These are phyloP conservation scores for Fennellomyces sp. DNA, from an alignment of 371 early-diverging fungal genomes.

Conservation along the genomic window DNA sequence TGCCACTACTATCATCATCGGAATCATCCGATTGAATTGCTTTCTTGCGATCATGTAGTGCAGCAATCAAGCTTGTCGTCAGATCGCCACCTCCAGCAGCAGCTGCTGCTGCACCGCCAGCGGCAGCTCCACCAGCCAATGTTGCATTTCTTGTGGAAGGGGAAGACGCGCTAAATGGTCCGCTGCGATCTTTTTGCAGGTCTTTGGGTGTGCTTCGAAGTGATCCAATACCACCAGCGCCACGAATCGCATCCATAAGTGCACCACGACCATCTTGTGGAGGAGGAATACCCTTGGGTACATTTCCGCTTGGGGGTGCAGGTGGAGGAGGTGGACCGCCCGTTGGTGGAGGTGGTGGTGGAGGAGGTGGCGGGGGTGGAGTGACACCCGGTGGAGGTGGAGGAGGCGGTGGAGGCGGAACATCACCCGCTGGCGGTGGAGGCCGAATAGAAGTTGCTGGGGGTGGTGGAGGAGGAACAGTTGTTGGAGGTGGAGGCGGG, in stretches of 20 bases:
- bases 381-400: slow-evolving; percentile 6
- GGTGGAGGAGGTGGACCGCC: slow-evolving; percentile 4
- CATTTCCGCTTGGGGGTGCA: not conserved
- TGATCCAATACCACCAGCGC: slow-evolving; percentile 39
- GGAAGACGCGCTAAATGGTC: slow-evolving; percentile 18
- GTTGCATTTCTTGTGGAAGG: not conserved
- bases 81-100: slow-evolving; percentile 17
- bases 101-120: slow-evolving; percentile 9
- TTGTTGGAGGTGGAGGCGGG: slow-evolving; percentile 12
- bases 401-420: slow-evolving; percentile 24
- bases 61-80: slow-evolving; percentile 19
- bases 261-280: slow-evolving; percentile 32
- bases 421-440: slow-evolving; percentile 26
- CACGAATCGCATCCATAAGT: slow-evolving; percentile 44
- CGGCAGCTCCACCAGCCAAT: slow-evolving; percentile 8
- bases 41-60: slow-evolving; percentile 20
- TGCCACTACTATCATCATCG: slow-evolving; percentile 4
- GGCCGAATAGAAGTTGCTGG: slow-evolving; percentile 1
- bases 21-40: not conserved
- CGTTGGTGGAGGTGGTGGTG: slow-evolving; percentile 18
- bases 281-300: slow-evolving; percentile 2
- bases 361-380: slow-evolving; percentile 22
- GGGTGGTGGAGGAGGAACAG: slow-evolving; percentile 13
- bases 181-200: slow-evolving; percentile 29
- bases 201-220: slow-evolving; percentile 32